Evolutionary conservation across 345 rosid genomes (phyloP).

Genomic region (Alliaria petiolata): DNA sequence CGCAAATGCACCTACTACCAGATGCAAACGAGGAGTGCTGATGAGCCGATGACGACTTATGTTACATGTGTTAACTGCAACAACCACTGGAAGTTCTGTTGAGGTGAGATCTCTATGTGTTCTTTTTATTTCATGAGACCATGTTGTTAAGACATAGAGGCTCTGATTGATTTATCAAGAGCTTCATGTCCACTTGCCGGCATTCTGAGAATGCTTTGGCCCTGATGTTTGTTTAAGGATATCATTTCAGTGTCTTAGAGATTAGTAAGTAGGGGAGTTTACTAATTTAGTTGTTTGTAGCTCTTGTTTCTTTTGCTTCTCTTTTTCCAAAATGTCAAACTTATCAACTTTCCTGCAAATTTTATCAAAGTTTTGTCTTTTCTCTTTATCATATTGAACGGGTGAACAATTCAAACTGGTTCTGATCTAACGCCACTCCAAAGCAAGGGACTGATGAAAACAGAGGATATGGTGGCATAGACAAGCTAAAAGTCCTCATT

Average conservation of each 20-base stretch:
- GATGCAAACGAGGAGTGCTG: conserved; percentile 99
- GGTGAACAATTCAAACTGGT: neutral
- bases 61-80: conserved; percentile 91
- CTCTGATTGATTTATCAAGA: conserved; percentile 18
- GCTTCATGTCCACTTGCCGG: conserved; percentile 20
- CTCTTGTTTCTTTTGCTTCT: conserved; percentile 1
- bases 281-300: conserved; percentile 12
- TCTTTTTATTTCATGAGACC: neutral
- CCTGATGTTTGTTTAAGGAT: conserved; percentile 17
- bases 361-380: conserved; percentile 8
- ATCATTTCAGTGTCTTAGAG: conserved; percentile 24
- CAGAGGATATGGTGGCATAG: neutral
- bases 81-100: conserved; percentile 95
- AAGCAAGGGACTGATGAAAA: neutral
- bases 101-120: conserved; percentile 8
- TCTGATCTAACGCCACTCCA: neutral
- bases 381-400: neutral
- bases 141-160: conserved; percentile 5
- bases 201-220: conserved; percentile 6
- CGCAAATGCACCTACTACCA: conserved; percentile 85
- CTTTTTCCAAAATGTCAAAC: conserved; percentile 5
- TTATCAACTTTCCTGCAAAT: conserved; percentile 13
- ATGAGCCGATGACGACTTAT: conserved; percentile 98
- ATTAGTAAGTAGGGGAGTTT: conserved; percentile 10
- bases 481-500: neutral